A percentile compares a stretch with the other conserved stretches of the same genome.
These are phyloP conservation scores for Cicer arietinum DNA, from an alignment of 306 rosid species.

Conservation along the genomic window DNA sequence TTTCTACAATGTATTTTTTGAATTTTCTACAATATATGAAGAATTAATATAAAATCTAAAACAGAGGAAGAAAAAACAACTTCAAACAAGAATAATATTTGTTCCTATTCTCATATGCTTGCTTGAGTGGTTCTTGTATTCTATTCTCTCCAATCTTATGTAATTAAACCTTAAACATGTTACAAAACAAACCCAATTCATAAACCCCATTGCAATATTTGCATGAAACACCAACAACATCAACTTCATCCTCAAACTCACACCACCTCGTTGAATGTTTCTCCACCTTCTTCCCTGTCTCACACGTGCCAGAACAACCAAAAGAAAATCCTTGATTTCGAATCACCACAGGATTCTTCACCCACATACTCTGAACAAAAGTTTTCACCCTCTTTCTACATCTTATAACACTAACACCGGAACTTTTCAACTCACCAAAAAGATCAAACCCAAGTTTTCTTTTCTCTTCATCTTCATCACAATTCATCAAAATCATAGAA, in stretches of 20 bases:
- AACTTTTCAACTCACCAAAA: constrained; percentile 19
- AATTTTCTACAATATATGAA: too few relatives aligned
- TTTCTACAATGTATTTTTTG: too few relatives aligned
- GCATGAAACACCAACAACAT: neutral
- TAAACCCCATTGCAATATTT: constrained; percentile 36
- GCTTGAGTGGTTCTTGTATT: too few relatives aligned
- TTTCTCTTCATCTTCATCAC: neutral
- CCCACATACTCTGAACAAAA: constrained; percentile 48
- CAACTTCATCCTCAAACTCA: constrained; percentile 6
- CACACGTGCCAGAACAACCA: constrained; percentile 29
- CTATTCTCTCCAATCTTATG: too few relatives aligned
- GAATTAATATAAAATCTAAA: too few relatives aligned
- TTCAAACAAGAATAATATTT: too few relatives aligned
- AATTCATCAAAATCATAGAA: constrained; percentile 44
- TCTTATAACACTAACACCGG: neutral
- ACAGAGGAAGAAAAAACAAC: too few relatives aligned
- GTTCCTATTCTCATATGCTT: too few relatives aligned
- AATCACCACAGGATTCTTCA: constrained; percentile 20
- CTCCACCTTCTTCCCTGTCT: neutral
- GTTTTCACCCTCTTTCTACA: constrained; percentile 44
- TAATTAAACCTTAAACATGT: neutral
- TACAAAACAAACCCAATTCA: constrained; percentile 40
- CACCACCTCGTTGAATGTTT: constrained; percentile 28
- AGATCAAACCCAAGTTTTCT: constrained; percentile 41
- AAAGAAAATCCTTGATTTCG: neutral